Evolutionary conservation across 805 yeast species (phyloP).

Genomic region (Barnettozyma californica): DNA sequence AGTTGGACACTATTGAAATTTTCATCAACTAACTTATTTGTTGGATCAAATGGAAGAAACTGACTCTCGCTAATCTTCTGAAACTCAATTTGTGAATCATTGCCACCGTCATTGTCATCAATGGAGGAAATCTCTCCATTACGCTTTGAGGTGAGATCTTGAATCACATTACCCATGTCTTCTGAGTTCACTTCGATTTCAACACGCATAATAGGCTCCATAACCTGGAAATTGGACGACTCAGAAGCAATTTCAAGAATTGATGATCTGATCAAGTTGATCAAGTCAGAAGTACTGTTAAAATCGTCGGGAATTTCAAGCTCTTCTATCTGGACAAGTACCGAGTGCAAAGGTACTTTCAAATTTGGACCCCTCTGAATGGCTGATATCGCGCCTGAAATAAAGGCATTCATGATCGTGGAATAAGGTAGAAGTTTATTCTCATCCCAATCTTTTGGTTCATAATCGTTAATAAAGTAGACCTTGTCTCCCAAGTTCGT

Average conservation of each 20-base stretch:
- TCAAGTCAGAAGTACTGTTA: conserved; percentile 32
- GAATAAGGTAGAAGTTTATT: conserved; percentile 44
- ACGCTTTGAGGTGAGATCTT: conserved; percentile 75
- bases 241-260: conserved; percentile 34
- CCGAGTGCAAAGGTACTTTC: conserved; percentile 54
- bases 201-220: conserved; percentile 88
- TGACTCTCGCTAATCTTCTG: conserved; percentile 52
- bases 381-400: conserved; percentile 56
- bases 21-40: conserved; percentile 26
- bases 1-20: conserved; percentile 33
- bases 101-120: conserved; percentile 49
- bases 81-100: conserved; percentile 41
- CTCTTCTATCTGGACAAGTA: conserved; percentile 48
- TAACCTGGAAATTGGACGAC: conserved; percentile 39
- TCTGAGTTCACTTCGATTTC: conserved; percentile 60
- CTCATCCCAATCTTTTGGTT: conserved; percentile 25
- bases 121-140: conserved; percentile 69
- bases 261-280: conserved; percentile 42
- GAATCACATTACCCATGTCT: conserved; percentile 76
- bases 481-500: conserved; percentile 31
- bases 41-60: conserved; percentile 75
- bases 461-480: conserved; percentile 28
- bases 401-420: conserved; percentile 43
- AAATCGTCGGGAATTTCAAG: conserved; percentile 46
- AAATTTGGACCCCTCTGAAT: conserved; percentile 58